These are phyloP conservation scores for Xylariales sp. DNA, from an alignment of 2,329 filamentous ascomycete species.

Conservation along the genomic window DNA sequence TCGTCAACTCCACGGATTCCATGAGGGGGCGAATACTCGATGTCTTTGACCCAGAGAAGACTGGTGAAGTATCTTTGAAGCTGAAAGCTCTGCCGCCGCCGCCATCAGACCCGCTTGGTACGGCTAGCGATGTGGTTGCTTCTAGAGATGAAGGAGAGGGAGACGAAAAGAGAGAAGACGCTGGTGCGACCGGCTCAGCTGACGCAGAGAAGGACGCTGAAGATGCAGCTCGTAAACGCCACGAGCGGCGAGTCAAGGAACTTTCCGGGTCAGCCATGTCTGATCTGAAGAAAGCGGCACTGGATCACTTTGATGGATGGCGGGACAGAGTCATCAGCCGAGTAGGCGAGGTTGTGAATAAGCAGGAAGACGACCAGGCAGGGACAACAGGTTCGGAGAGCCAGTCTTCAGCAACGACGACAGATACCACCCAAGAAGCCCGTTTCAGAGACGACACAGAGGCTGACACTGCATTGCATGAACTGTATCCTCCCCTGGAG, in stretches of 20 bases:
- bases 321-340: constrained; percentile 24
- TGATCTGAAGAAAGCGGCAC: constrained; percentile 20
- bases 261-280: constrained; percentile 19
- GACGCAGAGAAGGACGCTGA: constrained; percentile 3
- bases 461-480: constrained; percentile 39
- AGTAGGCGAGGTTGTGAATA: constrained; percentile 25
- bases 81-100: not conserved
- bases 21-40: constrained; percentile 16
- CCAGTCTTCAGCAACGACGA: constrained; percentile 2
- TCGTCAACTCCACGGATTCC: constrained; percentile 12
- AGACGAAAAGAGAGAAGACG: not conserved
- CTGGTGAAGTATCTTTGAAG: not conserved
- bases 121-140: too few species aligned
- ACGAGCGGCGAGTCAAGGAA: constrained; percentile 17
- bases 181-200: not conserved
- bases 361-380: constrained; percentile 14
- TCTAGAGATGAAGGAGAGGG: not conserved
- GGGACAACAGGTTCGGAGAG: not conserved
- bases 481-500: constrained; percentile 56
- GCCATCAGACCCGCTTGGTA: too few species aligned
- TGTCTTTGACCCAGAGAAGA: constrained; percentile 12
- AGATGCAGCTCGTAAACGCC: constrained; percentile 14
- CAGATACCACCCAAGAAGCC: not conserved
- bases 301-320: constrained; percentile 26
- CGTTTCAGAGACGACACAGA: constrained; percentile 32